These are phyloP conservation scores for Butyriboletus loyo DNA, from an alignment of 768 basidiomycete genomes.

Conservation along the genomic window DNA sequence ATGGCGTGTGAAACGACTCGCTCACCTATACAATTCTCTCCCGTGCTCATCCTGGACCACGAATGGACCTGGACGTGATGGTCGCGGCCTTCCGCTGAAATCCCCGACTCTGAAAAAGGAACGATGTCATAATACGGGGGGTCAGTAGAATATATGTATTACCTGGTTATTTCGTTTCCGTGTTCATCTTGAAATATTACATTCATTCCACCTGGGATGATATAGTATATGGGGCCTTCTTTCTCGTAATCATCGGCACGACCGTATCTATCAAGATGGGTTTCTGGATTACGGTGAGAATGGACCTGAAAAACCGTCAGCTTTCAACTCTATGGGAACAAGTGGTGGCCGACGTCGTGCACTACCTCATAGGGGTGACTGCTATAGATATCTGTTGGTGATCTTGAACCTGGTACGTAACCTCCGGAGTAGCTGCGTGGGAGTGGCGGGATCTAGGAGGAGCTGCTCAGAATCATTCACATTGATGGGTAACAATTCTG, in stretches of 20 bases:
- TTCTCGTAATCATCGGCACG: conserved; percentile 16
- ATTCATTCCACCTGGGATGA: conserved; percentile 62
- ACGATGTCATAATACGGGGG: background rate
- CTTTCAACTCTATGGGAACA: background rate
- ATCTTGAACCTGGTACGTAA: conserved; percentile 16
- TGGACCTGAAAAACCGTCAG: conserved; percentile 20
- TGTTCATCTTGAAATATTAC: conserved; percentile 67
- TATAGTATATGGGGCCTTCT: conserved; percentile 47
- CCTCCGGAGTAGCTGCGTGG: conserved; percentile 21
- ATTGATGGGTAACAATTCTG: background rate
- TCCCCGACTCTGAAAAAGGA: conserved; percentile 46
- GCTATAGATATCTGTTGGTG: conserved; percentile 32
- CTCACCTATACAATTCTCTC: conserved; percentile 54
- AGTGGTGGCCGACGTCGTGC: conserved; percentile 10
- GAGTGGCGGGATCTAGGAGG: conserved; percentile 28
- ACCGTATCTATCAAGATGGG: conserved; percentile 21
- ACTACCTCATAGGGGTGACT: conserved; percentile 19
- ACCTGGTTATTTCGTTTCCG: conserved; percentile 65
- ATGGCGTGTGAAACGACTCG: background rate
- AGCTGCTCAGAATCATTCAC: background rate
- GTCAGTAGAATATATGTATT: conserved; percentile 2
- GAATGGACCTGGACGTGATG: conserved; percentile 39
- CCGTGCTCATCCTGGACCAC: conserved; percentile 61
- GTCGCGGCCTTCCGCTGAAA: conserved; percentile 34
- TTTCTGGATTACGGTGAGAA: conserved; percentile 25